Evolutionary conservation across 169 alveolate genomes (phyloP).

Genomic region (Cryptosporidium parvum): DNA sequence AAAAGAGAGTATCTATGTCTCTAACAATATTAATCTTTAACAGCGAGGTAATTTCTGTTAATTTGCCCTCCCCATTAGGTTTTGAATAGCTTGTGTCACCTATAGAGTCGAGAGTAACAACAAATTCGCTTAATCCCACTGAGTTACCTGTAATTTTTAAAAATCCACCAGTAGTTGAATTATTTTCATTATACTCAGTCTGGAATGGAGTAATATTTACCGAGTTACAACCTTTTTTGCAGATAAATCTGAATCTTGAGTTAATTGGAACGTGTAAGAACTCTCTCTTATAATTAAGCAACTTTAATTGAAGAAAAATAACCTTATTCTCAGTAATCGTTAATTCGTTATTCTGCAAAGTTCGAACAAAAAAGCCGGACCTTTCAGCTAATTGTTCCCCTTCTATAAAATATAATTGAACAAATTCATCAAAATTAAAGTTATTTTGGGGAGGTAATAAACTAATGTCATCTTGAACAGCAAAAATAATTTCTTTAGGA

Average conservation of each 20-base stretch:
- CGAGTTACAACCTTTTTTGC: conserved; percentile 29
- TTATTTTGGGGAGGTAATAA: not conserved
- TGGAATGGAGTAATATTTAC: not conserved
- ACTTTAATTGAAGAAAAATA: conserved; percentile 28
- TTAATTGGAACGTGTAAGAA: conserved; percentile 41
- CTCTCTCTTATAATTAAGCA: conserved; percentile 2
- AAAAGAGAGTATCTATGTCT: not conserved
- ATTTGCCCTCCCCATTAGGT: not conserved
- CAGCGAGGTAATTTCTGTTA: not conserved
- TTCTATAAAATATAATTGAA: conserved; percentile 16
- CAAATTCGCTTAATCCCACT: conserved; percentile 2
- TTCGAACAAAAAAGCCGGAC: conserved; percentile 18
- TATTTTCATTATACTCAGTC: not conserved
- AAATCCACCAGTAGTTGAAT: not conserved
- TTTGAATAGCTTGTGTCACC: conserved; percentile 36
- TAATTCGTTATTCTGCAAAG: conserved; percentile 14
- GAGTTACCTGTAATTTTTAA: conserved; percentile 4
- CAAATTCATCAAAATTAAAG: conserved; percentile 9
- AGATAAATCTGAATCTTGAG: not conserved
- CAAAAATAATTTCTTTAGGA: conserved; percentile 28
- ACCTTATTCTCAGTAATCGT: not conserved
- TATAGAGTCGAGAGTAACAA: conserved; percentile 15
- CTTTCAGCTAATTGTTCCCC: conserved; percentile 18
- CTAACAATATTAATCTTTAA: conserved; percentile 28
- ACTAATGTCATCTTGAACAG: conserved; percentile 1